Evolutionary conservation across 148 eudicot genomes (phyloP), one percentile per base, ranked within the genome.

Genomic region (Rhododendron vialii): DNA sequence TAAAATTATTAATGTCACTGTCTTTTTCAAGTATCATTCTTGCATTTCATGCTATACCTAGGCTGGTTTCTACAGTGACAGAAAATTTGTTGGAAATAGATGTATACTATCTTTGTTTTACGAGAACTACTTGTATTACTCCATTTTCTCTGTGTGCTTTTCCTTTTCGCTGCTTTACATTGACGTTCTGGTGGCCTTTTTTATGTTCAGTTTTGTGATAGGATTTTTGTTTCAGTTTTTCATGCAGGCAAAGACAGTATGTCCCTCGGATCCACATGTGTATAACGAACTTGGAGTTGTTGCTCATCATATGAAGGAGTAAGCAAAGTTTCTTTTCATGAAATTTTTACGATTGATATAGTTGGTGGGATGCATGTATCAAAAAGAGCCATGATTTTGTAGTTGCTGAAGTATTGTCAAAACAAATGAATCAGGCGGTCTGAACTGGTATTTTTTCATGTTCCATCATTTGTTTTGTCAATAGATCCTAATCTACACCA

Each of bases 241-340:
- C 88, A 87, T 93, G 95, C 99, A 97, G 95, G 98, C 99, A 69
- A 93, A 92, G 86, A 38, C 91, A 69, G 91, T 94, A 74, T 97
- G 99, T 85, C 92, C 95, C 77, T 92, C 96, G 17, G 99, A 97
- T 94, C 99, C 99, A 88, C 95, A 94, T 89, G 98, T 97, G 82
- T 94, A 91, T 89, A 97, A 97, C 87, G 99, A 97, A 89, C 96
- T 97, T 85, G 99, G 99, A 67, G 98, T 94, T 87, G 98, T 94
- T 84, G 93, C 99, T 71, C 94, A 97, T 92, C 95, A 94, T 89
- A 95, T 93, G 96, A 95, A 95, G 84, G 98, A 95, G 99, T 97
- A 94, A 91, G 98, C 83, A 83, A 80, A 74, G 26, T 83, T 47
- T 43, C 47, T 75, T 38, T 35, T 1, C 13, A 48, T 38, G 83